Base-by-base conservation (phyloP, 164 flowering plant genomes). In the Tinospora cordifolia region DNA sequence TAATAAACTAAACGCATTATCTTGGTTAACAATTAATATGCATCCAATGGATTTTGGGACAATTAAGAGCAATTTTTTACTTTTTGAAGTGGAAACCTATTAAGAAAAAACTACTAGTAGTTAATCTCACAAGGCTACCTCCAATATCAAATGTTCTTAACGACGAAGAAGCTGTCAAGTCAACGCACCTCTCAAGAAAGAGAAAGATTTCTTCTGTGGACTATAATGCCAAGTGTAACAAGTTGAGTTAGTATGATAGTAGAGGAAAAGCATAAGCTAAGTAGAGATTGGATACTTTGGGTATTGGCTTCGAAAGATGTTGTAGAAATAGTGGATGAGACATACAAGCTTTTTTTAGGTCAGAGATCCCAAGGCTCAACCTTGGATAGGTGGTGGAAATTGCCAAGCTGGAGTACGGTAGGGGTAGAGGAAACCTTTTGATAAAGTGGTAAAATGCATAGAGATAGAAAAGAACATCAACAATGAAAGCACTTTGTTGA, bases 11-110 rank as follows among this genome's bases (percentile, higher is more conserved):
- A n/a, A n/a, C n/a, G n/a, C n/a, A n/a, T n/a, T n/a, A n/a, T n/a
- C n/a, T n/a, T n/a, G n/a, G n/a, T n/a, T n/a, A n/a, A 80, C 66
- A 47, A 80, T 91, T 59, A 91, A 89, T 59, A 89, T 85, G 80
- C 87, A 87, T 67, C 97, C 97, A 11, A 91, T 91, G 97, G 97
- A 91, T 80, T 78, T 91, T 69, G 94, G 94, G 21, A 89, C 97
- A 1, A 74, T 91, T 51, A 86, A 84, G 70, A 74, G 65, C 22
- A 88, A 84, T 75, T 8, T n/a, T n/a, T n/a, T n/a, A n/a, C n/a
- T n/a, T n/a, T n/a, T n/a, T 69, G 38, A 83, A 91, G 75, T 90
- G 95, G 97, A 90, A 87, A 79, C 27, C 84, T 26, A 84, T 91
- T 59, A 93, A 86, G 78, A 90, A 88, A 76, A 91, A 87, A 71